phyloP scores from a whole-genome alignment of 805 yeast species.

The Suhomyces sp. region DNA sequence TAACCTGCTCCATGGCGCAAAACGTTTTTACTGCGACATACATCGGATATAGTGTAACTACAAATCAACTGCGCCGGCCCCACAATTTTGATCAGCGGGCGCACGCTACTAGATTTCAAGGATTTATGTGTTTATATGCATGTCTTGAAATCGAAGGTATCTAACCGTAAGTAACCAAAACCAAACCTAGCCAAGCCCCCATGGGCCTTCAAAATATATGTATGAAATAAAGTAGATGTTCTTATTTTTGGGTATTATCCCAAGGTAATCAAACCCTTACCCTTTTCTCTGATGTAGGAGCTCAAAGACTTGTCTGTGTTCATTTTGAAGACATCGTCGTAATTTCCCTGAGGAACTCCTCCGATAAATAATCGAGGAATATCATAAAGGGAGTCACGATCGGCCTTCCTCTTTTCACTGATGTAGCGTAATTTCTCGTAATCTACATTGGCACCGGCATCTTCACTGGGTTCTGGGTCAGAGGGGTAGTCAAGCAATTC shows the following conservation, averaged over 20 bases:
- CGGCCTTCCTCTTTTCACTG: not conserved
- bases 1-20: not conserved
- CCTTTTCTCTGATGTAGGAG: constrained; percentile 22
- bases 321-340: constrained; percentile 21
- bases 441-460: not conserved
- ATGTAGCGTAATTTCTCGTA: not conserved
- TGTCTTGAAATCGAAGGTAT: not conserved
- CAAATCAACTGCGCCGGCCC: not conserved
- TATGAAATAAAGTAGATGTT: not conserved
- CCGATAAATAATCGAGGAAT: constrained; percentile 35
- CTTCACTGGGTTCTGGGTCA: constrained; percentile 9
- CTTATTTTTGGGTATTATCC: constrained; percentile 5
- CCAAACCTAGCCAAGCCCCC: not conserved
- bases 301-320: constrained; percentile 19
- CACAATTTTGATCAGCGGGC: not conserved
- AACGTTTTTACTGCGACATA: not conserved
- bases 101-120: not conserved
- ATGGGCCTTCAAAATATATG: not conserved
- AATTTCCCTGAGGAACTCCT: constrained; percentile 32
- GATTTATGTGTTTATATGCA: not conserved
- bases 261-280: constrained; percentile 27
- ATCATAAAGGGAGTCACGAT: constrained; percentile 8
- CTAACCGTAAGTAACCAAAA: not conserved
- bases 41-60: not conserved
- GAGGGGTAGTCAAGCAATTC: constrained; percentile 3